Evolutionary conservation across 768 basidiomycete species (phyloP).

Genomic region (Russula foetens): DNA sequence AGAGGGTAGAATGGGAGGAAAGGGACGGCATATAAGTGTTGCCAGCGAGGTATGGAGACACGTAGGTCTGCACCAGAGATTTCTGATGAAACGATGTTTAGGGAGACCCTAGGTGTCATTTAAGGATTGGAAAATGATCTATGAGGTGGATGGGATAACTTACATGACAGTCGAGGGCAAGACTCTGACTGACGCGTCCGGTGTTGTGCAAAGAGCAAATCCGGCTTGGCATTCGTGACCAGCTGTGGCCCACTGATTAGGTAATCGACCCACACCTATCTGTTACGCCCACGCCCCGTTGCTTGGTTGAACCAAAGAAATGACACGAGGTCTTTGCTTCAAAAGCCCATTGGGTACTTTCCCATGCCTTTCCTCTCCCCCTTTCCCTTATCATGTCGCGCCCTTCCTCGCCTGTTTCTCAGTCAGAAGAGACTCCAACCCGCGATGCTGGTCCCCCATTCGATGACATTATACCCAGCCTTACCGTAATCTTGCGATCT

Average conservation of each 20-base stretch:
- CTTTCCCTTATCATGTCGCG: not conserved
- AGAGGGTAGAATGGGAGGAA: slow-evolving; percentile 78
- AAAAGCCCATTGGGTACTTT: not conserved
- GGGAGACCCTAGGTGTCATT: slow-evolving; percentile 28
- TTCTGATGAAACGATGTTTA: slow-evolving; percentile 56
- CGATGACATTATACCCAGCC: slow-evolving; percentile 3
- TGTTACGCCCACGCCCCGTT: too few species aligned
- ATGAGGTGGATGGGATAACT: not conserved
- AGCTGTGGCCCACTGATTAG: not conserved
- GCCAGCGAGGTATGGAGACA: slow-evolving; percentile 56
- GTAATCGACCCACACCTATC: not conserved
- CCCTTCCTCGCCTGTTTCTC: not conserved
- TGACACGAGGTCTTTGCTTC: not conserved
- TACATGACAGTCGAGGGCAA: not conserved
- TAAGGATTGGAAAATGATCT: not conserved
- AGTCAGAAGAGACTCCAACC: not conserved
- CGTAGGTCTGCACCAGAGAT: slow-evolving; percentile 62
- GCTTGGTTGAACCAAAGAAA: not conserved
- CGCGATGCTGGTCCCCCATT: slow-evolving; percentile 17
- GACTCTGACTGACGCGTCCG: not conserved
- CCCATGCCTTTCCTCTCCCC: not conserved
- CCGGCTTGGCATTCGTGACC: too few species aligned
- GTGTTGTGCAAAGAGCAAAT: not conserved
- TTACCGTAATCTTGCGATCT: slow-evolving; percentile 13
- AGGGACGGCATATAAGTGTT: slow-evolving; percentile 65